Evolutionary conservation across 257 asterid species (phyloP).

Genomic region (Echium plantagineum): DNA sequence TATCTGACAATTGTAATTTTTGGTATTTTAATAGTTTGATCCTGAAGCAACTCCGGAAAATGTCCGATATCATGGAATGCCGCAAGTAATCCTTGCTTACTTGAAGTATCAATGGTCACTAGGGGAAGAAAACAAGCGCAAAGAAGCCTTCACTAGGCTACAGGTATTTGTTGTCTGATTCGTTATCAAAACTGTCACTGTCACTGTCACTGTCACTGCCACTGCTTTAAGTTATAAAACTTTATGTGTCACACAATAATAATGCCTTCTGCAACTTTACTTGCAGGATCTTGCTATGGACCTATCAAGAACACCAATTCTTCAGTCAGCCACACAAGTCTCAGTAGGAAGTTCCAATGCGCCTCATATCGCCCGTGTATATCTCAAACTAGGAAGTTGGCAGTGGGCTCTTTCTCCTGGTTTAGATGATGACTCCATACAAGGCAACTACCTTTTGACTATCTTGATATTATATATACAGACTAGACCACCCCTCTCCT

Average conservation of each 20-base stretch:
- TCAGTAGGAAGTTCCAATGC: constrained; percentile 45
- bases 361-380: constrained; percentile 82
- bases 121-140: constrained; percentile 91
- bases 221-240: neutral
- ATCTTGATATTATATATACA: neutral
- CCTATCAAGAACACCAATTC: constrained; percentile 54
- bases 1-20: neutral
- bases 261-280: constrained; percentile 13
- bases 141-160: constrained; percentile 74
- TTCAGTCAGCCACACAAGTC: constrained; percentile 52
- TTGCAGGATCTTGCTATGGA: constrained; percentile 83
- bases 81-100: constrained; percentile 95
- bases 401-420: constrained; percentile 92
- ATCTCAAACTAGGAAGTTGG: constrained; percentile 83
- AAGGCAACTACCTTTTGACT: constrained; percentile 40
- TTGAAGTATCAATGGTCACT: constrained; percentile 96
- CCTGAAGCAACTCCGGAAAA: constrained; percentile 80
- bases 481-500: neutral
- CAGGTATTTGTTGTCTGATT: constrained; percentile 41
- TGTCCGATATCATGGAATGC: constrained; percentile 79
- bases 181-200: constrained; percentile 3
- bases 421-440: constrained; percentile 83
- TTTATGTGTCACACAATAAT: constrained; percentile 3
- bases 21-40: constrained; percentile 53
- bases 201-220: neutral